A percentile compares a stretch with the other conserved stretches of the same genome.
Conservation (phyloP, 2,329 filamentous ascomycete genomes). For the Coleophoma eucalyptorum region DNA sequence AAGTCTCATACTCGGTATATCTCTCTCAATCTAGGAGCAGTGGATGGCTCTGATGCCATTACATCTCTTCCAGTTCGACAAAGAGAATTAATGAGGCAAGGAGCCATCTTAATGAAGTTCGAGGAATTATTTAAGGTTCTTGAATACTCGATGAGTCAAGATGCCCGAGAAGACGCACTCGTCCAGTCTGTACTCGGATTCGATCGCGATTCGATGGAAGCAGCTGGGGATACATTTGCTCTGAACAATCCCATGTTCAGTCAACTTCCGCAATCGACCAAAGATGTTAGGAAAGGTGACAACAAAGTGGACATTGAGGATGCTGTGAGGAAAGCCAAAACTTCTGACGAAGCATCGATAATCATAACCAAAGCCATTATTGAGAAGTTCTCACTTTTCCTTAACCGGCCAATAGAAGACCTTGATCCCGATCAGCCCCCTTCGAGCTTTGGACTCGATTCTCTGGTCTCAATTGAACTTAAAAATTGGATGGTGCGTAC, state of each 20-base stretch:
- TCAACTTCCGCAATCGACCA: constrained; percentile 9
- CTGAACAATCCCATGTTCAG: constrained; percentile 16
- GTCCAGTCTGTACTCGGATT: constrained; percentile 15
- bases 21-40: constrained; percentile 15
- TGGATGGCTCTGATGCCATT: constrained; percentile 14
- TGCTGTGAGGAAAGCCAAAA: constrained; percentile 1
- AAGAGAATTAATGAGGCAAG: constrained; percentile 7
- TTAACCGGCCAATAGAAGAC: constrained; percentile 18
- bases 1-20: constrained; percentile 8
- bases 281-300: constrained; percentile 1
- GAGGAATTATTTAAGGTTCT: constrained; percentile 19
- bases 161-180: constrained; percentile 12
- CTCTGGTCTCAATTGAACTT: constrained; percentile 13
- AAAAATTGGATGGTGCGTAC: constrained; percentile 14
- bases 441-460: constrained; percentile 16
- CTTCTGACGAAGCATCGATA: constrained; percentile 11
- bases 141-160: constrained; percentile 16
- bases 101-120: constrained; percentile 13
- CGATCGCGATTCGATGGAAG: constrained; percentile 15
- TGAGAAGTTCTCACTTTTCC: constrained; percentile 18
- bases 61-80: constrained; percentile 2
- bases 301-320: constrained; percentile 2
- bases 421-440: background rate
- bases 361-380: constrained; percentile 12
- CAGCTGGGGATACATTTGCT: constrained; percentile 12